A percentile compares a stretch with the other conserved stretches of the same genome.
phyloP scores from a whole-genome alignment of 805 yeast species.

The Teunomyces tritomae region DNA sequence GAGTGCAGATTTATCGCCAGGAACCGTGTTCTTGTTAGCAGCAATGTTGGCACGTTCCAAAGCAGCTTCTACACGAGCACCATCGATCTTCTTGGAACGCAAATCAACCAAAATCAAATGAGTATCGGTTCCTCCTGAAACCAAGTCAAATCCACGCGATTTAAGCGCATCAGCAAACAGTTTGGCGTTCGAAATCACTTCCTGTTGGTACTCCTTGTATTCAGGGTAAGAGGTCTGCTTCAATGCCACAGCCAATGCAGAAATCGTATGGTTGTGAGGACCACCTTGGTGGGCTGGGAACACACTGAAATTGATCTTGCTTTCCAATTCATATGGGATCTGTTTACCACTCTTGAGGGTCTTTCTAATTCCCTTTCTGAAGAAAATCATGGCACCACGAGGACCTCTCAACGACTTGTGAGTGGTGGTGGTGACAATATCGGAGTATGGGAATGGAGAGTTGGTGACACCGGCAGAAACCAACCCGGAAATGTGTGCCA shows the following conservation, averaged over 20 bases:
- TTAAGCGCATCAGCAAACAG: slow-evolving; percentile 74
- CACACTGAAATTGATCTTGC: slow-evolving; percentile 94
- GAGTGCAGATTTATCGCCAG: slow-evolving; percentile 95
- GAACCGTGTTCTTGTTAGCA: slow-evolving; percentile 94
- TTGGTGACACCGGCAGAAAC: slow-evolving; percentile 95
- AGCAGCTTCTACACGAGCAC: slow-evolving; percentile 49
- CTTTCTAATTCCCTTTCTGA: slow-evolving; percentile 91
- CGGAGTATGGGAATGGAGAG: slow-evolving; percentile 95
- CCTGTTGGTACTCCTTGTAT: slow-evolving; percentile 84
- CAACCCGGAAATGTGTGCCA: slow-evolving; percentile 98
- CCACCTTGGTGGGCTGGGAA: slow-evolving; percentile 99
- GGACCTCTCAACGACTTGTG: slow-evolving; percentile 99
- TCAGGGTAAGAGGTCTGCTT: slow-evolving; percentile 92
- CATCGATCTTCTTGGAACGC: slow-evolving; percentile 41
- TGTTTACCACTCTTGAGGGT: slow-evolving; percentile 92
- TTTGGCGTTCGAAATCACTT: slow-evolving; percentile 86
- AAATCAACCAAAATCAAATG: slow-evolving; percentile 92
- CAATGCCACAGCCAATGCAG: slow-evolving; percentile 95
- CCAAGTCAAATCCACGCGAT: slow-evolving; percentile 72
- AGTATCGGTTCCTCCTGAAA: slow-evolving; percentile 94
- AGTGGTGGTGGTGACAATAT: slow-evolving; percentile 96
- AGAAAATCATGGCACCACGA: slow-evolving; percentile 99
- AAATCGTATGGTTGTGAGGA: slow-evolving; percentile 98
- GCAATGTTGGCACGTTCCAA: slow-evolving; percentile 95
- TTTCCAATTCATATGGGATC: slow-evolving; percentile 85